These are phyloP conservation scores for Sclerotinia trifoliorum DNA, from an alignment of 2,329 filamentous ascomycete species.

Conservation along the genomic window DNA sequence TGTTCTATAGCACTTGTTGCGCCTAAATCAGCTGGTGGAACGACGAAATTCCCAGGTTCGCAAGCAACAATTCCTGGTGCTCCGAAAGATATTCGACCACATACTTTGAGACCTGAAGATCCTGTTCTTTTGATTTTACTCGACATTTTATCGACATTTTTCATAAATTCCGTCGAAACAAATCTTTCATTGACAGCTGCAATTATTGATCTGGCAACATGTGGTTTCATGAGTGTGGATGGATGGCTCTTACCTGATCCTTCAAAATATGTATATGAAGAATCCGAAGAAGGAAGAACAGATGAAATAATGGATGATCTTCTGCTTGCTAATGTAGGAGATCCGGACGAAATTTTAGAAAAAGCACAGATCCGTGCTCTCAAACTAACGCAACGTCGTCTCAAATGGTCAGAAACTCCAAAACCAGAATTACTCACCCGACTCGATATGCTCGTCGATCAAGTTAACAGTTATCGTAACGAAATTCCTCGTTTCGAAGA, in stretches of 20 bases:
- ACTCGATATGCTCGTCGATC: slow-evolving; percentile 59
- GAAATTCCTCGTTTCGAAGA: slow-evolving; percentile 72
- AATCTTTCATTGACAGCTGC: slow-evolving; percentile 86
- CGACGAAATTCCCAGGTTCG: slow-evolving; percentile 55
- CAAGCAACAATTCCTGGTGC: slow-evolving; percentile 58
- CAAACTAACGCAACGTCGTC: slow-evolving; percentile 52
- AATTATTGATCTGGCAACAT: slow-evolving; percentile 77
- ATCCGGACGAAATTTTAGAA: slow-evolving; percentile 42
- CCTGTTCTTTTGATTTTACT: slow-evolving; percentile 64
- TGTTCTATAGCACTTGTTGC: slow-evolving; percentile 70
- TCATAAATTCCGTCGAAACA: slow-evolving; percentile 85
- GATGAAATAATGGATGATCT: slow-evolving; percentile 42
- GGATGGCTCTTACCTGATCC: slow-evolving; percentile 85
- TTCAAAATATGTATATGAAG: slow-evolving; percentile 57
- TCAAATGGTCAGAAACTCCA: slow-evolving; percentile 52
- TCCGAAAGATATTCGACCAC: slow-evolving; percentile 58
- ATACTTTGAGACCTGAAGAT: slow-evolving; percentile 62
- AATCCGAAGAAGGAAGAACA: slow-evolving; percentile 41
- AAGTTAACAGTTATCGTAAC: slow-evolving; percentile 60
- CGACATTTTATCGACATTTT: slow-evolving; percentile 74
- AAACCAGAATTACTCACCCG: slow-evolving; percentile 56
- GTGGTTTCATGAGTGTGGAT: slow-evolving; percentile 80
- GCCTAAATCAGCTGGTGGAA: slow-evolving; percentile 56
- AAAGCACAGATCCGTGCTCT: slow-evolving; percentile 49
- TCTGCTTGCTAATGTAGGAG: slow-evolving; percentile 23